Base-by-base conservation (phyloP, 352 stramenopile genomes). In the Phytophthora meadii region DNA sequence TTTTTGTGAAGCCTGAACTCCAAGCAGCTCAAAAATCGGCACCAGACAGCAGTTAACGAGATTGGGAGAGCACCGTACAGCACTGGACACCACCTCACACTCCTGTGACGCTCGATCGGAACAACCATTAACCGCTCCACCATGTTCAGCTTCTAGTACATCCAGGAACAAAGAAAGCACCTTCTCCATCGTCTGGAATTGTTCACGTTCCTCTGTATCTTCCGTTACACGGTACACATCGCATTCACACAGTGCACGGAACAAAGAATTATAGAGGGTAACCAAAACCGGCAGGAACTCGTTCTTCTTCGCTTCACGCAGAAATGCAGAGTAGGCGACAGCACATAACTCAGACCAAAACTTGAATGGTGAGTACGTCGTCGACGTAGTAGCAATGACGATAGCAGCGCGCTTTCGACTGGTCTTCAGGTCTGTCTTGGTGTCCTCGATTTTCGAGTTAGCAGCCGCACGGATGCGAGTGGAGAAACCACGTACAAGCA, bases 201-300 rank as follows among this genome's bases (percentile, higher is more conserved):
- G 87, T 41, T 89, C 75, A 6, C 87, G 87, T 14, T 91, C 81
- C 39, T 90, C 78, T 0, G 86, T 94, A 69, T 96, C 88, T 74
- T 96, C 88, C 0, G 88, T 93, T 44, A 95, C 81, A 27, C 88
- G 87, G 63, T 96, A 96, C 30, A 96, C 74, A 41, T 96, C 88
- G 7, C 70, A 72, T 14, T 82, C 77, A 56, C 79, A 88, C 41
- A 96, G 64, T 32, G 70, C 84, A 40, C 71, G 62, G 44, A 94
- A 96, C 2, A 96, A 74, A 15, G 81, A 61, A 27, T 88, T 70
- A 46, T 82, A 89, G 15, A 93, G 40, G 1, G 55, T 65, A 5
- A 89, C 68, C 3, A 92, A 50, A 40, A 89, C 63, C 2, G 62
- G 40, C 8, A 88, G 6, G 40, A 63, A 72, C 12, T 54, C 30